Conservation (phyloP, 73 alveolate genomes). For the Diophrys appendiculata region DNA sequence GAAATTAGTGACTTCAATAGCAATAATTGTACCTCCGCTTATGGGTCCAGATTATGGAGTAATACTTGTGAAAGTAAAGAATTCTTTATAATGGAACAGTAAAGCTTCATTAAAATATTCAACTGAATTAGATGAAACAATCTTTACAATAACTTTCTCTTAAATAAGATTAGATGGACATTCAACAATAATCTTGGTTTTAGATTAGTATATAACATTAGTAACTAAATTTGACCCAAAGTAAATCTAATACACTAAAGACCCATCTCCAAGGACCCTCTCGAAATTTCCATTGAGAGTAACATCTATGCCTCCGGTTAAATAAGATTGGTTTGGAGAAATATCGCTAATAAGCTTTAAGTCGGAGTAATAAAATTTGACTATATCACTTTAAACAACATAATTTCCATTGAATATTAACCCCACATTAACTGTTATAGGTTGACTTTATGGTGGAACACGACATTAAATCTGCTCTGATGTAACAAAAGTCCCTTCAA, state of each 20-base stretch:
- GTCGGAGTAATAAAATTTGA: conserved; percentile 11
- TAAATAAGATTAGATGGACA: conserved; percentile 42
- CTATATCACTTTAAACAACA: conserved; percentile 2
- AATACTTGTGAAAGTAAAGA: conserved; percentile 15
- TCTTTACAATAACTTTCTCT: not conserved
- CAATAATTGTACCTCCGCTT: conserved; percentile 51
- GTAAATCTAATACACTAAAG: conserved; percentile 21
- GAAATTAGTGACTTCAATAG: conserved; percentile 18
- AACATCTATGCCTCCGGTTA: conserved; percentile 39
- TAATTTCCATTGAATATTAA: conserved; percentile 23
- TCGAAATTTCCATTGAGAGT: conserved; percentile 33
- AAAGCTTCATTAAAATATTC: conserved; percentile 35
- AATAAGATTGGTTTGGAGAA: conserved; percentile 28
- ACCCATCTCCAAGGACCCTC: conserved; percentile 1
- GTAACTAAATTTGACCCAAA: conserved; percentile 25
- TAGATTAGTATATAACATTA: not conserved
- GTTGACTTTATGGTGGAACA: conserved; percentile 23
- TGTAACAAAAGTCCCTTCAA: not conserved
- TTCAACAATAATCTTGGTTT: not conserved
- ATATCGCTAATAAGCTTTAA: conserved; percentile 11
- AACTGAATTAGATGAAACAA: not conserved
- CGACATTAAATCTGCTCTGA: conserved; percentile 18
- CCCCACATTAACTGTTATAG: conserved; percentile 7
- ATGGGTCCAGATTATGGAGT: conserved; percentile 50
- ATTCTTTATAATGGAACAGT: conserved; percentile 23